phyloP scores from a whole-genome alignment of 1,284 basidiomycete genomes.

The Erythrobasidium hasegawianum region DNA sequence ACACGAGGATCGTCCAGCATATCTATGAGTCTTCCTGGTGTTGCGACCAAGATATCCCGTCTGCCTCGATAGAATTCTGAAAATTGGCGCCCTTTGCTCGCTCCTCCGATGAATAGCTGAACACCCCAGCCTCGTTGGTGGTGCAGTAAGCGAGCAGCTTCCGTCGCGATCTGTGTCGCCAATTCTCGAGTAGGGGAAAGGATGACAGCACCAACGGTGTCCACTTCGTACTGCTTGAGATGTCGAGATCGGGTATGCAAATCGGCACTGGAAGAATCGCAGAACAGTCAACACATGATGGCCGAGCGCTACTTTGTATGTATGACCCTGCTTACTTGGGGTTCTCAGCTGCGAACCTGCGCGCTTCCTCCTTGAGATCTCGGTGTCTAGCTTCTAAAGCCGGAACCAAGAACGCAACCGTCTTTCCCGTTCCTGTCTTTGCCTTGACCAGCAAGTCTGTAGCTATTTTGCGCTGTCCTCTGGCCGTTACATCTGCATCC shows the following conservation, averaged over 20 bases:
- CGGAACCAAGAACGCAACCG: conserved; percentile 82
- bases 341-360: conserved; percentile 46
- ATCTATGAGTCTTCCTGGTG: conserved; percentile 85
- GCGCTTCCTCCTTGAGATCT: conserved; percentile 39
- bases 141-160: conserved; percentile 66
- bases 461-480: not conserved
- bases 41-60: conserved; percentile 85
- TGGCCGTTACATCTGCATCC: not conserved
- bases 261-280: conserved; percentile 23
- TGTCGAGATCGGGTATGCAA: conserved; percentile 30
- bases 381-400: conserved; percentile 61
- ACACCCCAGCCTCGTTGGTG: conserved; percentile 68
- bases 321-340: conserved; percentile 42
- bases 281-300: too few relatives aligned
- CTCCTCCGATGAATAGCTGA: conserved; percentile 76
- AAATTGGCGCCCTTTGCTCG: conserved; percentile 64
- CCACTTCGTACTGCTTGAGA: conserved; percentile 43
- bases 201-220: conserved; percentile 68
- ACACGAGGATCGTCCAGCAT: conserved; percentile 65
- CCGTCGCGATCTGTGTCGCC: conserved; percentile 86
- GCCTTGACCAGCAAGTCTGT: conserved; percentile 63
- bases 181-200: conserved; percentile 92
- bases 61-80: conserved; percentile 62
- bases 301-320: too few relatives aligned
- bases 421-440: conserved; percentile 93